Conservation (phyloP, 495 filamentous ascomycete species). For the Bacidia gigantensis region DNA sequence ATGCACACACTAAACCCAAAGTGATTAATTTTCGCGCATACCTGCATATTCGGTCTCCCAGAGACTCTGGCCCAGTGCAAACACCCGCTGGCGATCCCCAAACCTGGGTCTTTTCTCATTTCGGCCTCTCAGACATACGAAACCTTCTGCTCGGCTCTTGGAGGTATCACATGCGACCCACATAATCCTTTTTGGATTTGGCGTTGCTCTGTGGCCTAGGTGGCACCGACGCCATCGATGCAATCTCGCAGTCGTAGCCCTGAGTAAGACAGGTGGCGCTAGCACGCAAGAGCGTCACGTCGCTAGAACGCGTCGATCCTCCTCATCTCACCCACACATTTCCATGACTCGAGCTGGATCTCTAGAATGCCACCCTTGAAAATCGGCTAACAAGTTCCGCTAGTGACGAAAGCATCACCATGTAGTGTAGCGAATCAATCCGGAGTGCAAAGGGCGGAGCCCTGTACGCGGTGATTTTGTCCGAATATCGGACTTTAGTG, state of each 20-base stretch:
- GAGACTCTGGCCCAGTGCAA: neutral
- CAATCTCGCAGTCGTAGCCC: neutral
- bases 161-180: neutral
- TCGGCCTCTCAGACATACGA: neutral
- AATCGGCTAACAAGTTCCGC: neutral
- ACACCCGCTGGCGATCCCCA: neutral
- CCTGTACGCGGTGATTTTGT: neutral
- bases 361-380: neutral
- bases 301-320: neutral
- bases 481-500: neutral
- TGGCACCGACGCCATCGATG: neutral
- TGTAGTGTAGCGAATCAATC: neutral
- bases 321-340: neutral
- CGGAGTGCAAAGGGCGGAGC: neutral
- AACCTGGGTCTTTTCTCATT: neutral
- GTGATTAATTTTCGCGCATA: neutral
- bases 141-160: neutral
- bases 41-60: neutral
- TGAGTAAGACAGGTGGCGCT: neutral
- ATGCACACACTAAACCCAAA: neutral
- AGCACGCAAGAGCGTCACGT: neutral
- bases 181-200: neutral
- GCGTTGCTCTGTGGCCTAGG: neutral
- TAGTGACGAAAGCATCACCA: neutral
- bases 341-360: neutral